Base-by-base conservation (phyloP, 139 green algal species). In the Haematococcus sp. region DNA sequence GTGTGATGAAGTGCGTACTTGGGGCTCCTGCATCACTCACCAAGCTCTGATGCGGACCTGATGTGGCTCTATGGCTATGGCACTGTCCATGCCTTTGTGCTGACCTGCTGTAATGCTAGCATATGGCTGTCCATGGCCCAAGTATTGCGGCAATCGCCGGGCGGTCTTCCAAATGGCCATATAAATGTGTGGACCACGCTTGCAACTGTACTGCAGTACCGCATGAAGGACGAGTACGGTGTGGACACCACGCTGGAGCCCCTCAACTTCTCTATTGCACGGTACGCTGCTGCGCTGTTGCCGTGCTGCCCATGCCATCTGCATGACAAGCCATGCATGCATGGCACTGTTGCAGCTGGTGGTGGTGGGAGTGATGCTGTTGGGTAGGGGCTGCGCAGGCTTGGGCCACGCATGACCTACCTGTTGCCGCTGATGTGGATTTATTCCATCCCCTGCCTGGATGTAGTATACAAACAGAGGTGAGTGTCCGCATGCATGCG, bases 241-340 rank as follows among this genome's bases (percentile, higher is more conserved):
- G 89, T 94, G 28, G 89, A 94, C 40, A 89, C 87, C 1, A 86
- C 76, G 0, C 72, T 94, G 31, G 90, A 94, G n/a, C 81, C 85
- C 28, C 63, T 94, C 55, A 46, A 72, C 33, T 94, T 81, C 84
- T 70, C 51, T 11, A 78, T 88, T 25, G 85, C 85, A 15, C 70
- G 84, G 55, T 80, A 51, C 32, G 61, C n/a, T 61, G 54, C 9
- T 61, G 4, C 22, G 9, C 11, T 28, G 11, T 61, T 61, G 54
- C 11, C 17, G 54, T 61, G 17, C 54, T 61, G 54, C 54, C n/a
- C 15, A 20, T 20, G 9, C 11, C 54, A 27, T 13, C 22, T 20
- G 22, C 22, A 13, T 32, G n/a, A 5, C 22, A 61, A 20, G 54
- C 17, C 54, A 32, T 13, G 11, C 40, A 49, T 71, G 19, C 13